phyloP scores from a whole-genome alignment of 78 protist genomes.

The Polysphondylium violaceum region DNA sequence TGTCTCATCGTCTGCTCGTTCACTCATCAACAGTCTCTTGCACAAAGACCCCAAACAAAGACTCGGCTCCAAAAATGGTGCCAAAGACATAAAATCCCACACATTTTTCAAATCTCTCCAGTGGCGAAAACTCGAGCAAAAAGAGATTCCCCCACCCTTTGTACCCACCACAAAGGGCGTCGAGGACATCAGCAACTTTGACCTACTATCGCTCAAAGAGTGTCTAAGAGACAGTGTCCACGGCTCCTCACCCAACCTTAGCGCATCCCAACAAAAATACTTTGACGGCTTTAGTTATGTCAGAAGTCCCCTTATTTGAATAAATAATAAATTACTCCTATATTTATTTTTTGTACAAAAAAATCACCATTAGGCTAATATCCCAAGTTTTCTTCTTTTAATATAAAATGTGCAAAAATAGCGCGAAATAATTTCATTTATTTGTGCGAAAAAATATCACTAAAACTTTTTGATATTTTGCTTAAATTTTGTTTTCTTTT shows the following conservation, averaged over 20 bases:
- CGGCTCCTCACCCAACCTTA: constrained; percentile 27
- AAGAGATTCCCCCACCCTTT: constrained; percentile 63
- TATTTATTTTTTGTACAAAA: too few species aligned
- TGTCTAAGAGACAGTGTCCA: constrained; percentile 5
- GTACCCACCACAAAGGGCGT: constrained; percentile 26
- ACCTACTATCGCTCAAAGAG: neutral
- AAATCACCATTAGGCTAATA: too few species aligned
- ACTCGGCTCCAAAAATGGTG: constrained; percentile 76
- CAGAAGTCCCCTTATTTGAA: too few species aligned
- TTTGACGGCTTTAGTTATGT: constrained; percentile 43
- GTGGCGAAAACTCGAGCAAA: constrained; percentile 49
- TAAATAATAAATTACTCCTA: too few species aligned
- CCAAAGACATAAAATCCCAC: constrained; percentile 79
- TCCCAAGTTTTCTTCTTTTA: too few species aligned
- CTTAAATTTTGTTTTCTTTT: too few species aligned
- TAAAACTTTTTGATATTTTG: too few species aligned
- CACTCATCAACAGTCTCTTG: constrained; percentile 71
- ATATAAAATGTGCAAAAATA: too few species aligned
- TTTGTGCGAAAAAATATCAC: too few species aligned
- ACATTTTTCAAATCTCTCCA: constrained; percentile 70
- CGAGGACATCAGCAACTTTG: constrained; percentile 42
- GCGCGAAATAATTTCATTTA: too few species aligned
- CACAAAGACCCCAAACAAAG: constrained; percentile 84
- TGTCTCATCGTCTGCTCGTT: constrained; percentile 49
- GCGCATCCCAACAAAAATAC: constrained; percentile 53